A percentile compares a stretch with the other conserved stretches of the same genome.
Evolutionary conservation across 805 yeast species (phyloP).

Genomic region (Blastobotrys parvus): DNA sequence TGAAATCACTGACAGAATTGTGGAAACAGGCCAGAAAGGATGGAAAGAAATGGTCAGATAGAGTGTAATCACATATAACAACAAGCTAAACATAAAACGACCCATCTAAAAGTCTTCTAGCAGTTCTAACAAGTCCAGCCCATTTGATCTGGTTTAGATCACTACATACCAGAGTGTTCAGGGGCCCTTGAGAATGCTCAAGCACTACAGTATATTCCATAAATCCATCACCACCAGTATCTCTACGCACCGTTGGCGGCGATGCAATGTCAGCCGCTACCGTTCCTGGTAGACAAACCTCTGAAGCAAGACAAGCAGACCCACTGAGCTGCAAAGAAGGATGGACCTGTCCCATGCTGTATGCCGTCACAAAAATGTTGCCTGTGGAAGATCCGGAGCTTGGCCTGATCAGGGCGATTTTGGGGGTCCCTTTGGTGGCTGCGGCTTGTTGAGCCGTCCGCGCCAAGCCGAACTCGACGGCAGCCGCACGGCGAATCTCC

Average conservation of each 20-base stretch:
- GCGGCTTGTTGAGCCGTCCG: constrained; percentile 1
- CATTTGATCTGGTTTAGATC: background rate
- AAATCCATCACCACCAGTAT: background rate
- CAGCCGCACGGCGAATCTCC: constrained; percentile 1
- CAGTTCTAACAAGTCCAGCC: background rate
- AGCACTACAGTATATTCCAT: background rate
- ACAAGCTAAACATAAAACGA: background rate
- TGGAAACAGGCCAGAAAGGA: too few species aligned
- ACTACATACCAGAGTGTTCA: background rate
- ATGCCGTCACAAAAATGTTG: constrained; percentile 4
- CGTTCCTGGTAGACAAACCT: constrained; percentile 3
- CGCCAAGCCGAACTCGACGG: constrained; percentile 4
- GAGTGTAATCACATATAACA: too few species aligned
- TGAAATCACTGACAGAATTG: too few species aligned
- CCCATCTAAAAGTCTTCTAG: background rate
- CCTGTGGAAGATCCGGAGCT: background rate
- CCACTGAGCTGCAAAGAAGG: constrained; percentile 7
- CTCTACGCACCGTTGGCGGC: background rate
- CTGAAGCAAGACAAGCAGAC: constrained; percentile 5
- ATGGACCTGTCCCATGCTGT: constrained; percentile 9
- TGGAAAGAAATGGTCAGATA: too few species aligned
- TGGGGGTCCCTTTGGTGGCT: constrained; percentile 3
- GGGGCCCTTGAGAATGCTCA: background rate
- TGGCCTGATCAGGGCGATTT: constrained; percentile 1
- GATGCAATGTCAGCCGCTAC: background rate